phyloP scores from a whole-genome alignment of 192 early-diverging fungal genomes.

The Mortierella antarctica region DNA sequence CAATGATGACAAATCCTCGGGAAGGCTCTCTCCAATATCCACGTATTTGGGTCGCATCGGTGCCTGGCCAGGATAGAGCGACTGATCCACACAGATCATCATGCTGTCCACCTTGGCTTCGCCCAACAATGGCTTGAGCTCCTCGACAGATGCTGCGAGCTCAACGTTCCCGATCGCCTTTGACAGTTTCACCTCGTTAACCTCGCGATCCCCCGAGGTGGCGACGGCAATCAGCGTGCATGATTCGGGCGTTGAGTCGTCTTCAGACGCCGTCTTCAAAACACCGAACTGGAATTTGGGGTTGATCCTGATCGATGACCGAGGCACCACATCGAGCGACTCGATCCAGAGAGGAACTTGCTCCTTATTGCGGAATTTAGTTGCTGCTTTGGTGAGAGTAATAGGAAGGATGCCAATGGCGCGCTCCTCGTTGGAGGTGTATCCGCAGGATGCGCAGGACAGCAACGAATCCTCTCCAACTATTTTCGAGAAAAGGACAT shows the following conservation, averaged over 20 bases:
- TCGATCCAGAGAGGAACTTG: slow-evolving; percentile 34
- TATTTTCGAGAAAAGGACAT: slow-evolving; percentile 4
- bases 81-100: slow-evolving; percentile 39
- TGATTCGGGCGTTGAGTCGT: background rate
- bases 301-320: slow-evolving; percentile 27
- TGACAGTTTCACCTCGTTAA: slow-evolving; percentile 46
- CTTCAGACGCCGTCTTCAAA: slow-evolving; percentile 11
- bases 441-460: slow-evolving; percentile 76
- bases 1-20: slow-evolving; percentile 15
- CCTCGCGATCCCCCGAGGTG: slow-evolving; percentile 24
- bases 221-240: slow-evolving; percentile 36
- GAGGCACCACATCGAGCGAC: slow-evolving; percentile 33
- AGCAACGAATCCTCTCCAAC: slow-evolving; percentile 88
- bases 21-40: background rate
- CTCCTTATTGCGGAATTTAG: slow-evolving; percentile 37
- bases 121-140: slow-evolving; percentile 23
- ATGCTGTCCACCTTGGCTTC: slow-evolving; percentile 27
- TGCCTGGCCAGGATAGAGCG: slow-evolving; percentile 35
- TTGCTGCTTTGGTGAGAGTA: slow-evolving; percentile 19
- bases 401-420: slow-evolving; percentile 61
- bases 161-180: slow-evolving; percentile 34
- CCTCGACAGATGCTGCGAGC: slow-evolving; percentile 25
- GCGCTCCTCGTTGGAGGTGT: slow-evolving; percentile 88
- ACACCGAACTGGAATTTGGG: slow-evolving; percentile 42
- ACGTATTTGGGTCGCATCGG: slow-evolving; percentile 1